A percentile compares a stretch with the other conserved stretches of the same genome.
Conservation (phyloP, 768 basidiomycete genomes). For the Rhizopogon rudus region DNA sequence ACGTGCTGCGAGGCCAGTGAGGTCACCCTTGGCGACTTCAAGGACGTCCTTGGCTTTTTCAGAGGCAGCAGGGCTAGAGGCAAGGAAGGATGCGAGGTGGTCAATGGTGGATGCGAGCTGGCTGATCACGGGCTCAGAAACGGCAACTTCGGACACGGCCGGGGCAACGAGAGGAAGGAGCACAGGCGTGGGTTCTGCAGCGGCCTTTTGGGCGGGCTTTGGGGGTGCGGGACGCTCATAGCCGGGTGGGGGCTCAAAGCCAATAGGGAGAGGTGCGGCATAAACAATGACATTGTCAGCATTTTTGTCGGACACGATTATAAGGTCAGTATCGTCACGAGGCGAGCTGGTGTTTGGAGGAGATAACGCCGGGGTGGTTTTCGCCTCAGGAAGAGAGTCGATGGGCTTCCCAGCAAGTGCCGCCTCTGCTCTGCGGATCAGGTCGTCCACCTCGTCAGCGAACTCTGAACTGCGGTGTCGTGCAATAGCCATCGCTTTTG, state of each 20-base stretch:
- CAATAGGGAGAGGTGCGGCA: conserved; percentile 75
- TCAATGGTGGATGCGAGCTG: conserved; percentile 94
- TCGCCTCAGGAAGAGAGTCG: conserved; percentile 19
- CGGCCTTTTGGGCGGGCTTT: conserved; percentile 33
- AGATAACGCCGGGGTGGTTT: conserved; percentile 16
- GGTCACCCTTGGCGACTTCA: conserved; percentile 74
- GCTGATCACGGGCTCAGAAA: conserved; percentile 87
- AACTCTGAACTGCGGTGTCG: conserved; percentile 44
- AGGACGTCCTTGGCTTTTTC: conserved; percentile 70
- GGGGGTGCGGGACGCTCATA: conserved; percentile 60
- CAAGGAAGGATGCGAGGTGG: conserved; percentile 79
- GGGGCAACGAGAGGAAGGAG: conserved; percentile 78
- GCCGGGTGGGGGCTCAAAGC: conserved; percentile 91
- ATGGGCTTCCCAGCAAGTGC: conserved; percentile 49
- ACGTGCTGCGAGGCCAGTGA: conserved; percentile 69
- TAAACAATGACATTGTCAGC: conserved; percentile 45
- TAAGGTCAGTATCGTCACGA: conserved; percentile 19
- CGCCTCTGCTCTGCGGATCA: conserved; percentile 69
- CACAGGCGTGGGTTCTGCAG: conserved; percentile 26
- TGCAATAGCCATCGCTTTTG: conserved; percentile 38
- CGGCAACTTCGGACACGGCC: conserved; percentile 60
- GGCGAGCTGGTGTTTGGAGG: conserved; percentile 22
- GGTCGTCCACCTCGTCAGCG: conserved; percentile 60
- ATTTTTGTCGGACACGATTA: conserved; percentile 20
- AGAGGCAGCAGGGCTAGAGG: conserved; percentile 63